These are phyloP conservation scores for Trichopus zeylanicus DNA, from an alignment of 116 monocot species.

Conservation along the genomic window DNA sequence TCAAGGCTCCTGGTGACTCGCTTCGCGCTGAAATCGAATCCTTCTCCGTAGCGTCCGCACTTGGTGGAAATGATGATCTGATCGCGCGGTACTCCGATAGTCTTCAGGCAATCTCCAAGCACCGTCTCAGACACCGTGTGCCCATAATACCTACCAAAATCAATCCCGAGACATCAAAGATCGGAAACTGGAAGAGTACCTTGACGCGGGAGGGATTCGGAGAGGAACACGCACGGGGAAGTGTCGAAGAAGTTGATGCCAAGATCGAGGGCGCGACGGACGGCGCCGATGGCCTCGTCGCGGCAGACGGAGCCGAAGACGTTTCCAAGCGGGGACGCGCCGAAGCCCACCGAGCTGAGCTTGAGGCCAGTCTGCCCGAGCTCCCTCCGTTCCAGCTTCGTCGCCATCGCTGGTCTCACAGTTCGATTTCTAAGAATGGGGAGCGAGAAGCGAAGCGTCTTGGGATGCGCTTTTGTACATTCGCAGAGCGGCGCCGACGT, in stretches of 20 bases:
- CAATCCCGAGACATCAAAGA: background rate
- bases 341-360: slow-evolving; percentile 80
- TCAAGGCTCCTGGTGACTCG: slow-evolving; percentile 74
- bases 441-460: no score
- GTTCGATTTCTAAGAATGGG: no score
- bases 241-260: slow-evolving; percentile 99
- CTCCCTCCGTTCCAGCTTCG: slow-evolving; percentile 37
- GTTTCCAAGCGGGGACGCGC: slow-evolving; percentile 87
- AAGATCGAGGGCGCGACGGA: slow-evolving; percentile 67
- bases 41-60: slow-evolving; percentile 78
- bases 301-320: slow-evolving; percentile 79
- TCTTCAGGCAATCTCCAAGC: slow-evolving; percentile 67
- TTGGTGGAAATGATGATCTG: slow-evolving; percentile 69
- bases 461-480: no score
- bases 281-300: slow-evolving; percentile 60
- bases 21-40: slow-evolving; percentile 89
- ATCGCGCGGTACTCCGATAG: slow-evolving; percentile 40
- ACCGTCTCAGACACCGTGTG: slow-evolving; percentile 84
- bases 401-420: background rate
- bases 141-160: slow-evolving; percentile 65
- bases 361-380: slow-evolving; percentile 60
- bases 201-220: background rate
- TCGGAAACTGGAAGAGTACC: background rate
- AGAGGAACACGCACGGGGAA: slow-evolving; percentile 49
- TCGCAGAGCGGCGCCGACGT: no score